Evolutionary conservation across 257 asterid species (phyloP), one percentile per base, ranked within the genome.

Genomic region (Capsicum baccatum): DNA sequence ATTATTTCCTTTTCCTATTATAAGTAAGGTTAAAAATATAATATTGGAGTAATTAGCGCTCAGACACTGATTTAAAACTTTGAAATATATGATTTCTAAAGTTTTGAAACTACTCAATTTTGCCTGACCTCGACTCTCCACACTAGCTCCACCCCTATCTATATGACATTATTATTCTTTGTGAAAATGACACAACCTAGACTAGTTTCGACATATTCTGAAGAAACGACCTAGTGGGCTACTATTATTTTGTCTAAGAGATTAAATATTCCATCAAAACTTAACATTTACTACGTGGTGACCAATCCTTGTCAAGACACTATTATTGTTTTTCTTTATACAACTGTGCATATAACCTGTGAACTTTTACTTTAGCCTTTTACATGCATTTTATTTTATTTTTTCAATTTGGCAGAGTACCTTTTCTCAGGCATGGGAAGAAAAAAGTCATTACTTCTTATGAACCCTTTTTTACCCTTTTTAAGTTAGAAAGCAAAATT

Each of bases 151-250:
- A 1, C 13, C 6, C 5, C 67, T 16, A 14, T 16, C 3, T 6
- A 58, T 17, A 7, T 39, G 44, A 12, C 21, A 48, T 48, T 19
- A 48, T 48, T 19, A 74, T 76, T 76, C 44, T 74, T 74, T 54
- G 17, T 19, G 92, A 91, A 85, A 90, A 80, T 14, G 88, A 90
- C 92, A 11, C 50, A 39, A 79, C 90, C 86, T 88, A 42, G 16
- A 85, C 83, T 81, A 8, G 63, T 84, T 79, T 85, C 33, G 89
- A 89, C 91, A 82, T 35, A 74, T 59, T 84, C 87, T 79, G 88
- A 76, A 84, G 71, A 63, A 79, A 21, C 5, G 48, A 81, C 13
- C 47, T 50, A 50, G 13, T 74, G 44, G 44, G 5, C 44, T 39
- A 56, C 35, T 69, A 62, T 12, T 56, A 8, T 78, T 15, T 68